Percentiles rank a stretch among this genome's conserved stretches.
phyloP scores from a whole-genome alignment of 768 basidiomycete genomes.

The Harrya chromipes region DNA sequence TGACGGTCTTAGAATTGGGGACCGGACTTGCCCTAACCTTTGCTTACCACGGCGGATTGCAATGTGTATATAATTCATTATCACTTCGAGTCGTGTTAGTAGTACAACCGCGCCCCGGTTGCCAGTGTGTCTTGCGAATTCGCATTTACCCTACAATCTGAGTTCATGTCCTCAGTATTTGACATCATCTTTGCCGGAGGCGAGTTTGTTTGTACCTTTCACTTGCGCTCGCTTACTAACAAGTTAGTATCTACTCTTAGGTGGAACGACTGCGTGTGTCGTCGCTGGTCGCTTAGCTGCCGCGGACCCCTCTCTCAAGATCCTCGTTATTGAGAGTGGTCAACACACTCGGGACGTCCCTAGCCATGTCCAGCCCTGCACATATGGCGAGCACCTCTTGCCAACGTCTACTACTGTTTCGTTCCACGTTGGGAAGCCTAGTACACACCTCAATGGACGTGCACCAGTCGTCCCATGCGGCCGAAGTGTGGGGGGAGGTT shows the following conservation, averaged over 20 bases:
- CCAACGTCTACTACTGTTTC: conserved; percentile 42
- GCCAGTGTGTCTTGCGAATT: not conserved
- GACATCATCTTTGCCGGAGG: conserved; percentile 63
- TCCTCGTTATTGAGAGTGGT: conserved; percentile 62
- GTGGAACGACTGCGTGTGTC: conserved; percentile 54
- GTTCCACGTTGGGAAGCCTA: conserved; percentile 38
- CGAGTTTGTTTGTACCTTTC: conserved; percentile 10
- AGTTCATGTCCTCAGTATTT: conserved; percentile 22
- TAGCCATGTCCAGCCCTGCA: conserved; percentile 52
- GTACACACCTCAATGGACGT: conserved; percentile 45
- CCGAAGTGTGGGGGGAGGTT: conserved; percentile 59
- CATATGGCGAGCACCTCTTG: conserved; percentile 41
- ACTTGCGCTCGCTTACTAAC: not conserved
- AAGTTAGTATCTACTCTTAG: conserved; percentile 16
- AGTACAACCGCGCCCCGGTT: too few relatives aligned
- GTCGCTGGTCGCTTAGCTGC: conserved; percentile 48
- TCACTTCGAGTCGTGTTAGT: too few relatives aligned
- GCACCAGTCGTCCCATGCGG: conserved; percentile 42
- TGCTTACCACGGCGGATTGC: too few relatives aligned
- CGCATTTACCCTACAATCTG: not conserved
- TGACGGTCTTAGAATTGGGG: too few relatives aligned
- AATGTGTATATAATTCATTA: too few relatives aligned
- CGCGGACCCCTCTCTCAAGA: conserved; percentile 51
- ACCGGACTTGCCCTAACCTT: too few relatives aligned
- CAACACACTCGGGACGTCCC: conserved; percentile 45